A percentile compares a stretch with the other conserved stretches of the same genome.
Evolutionary conservation across 352 stramenopile species (phyloP).

Genomic region (Pythium folliculosum): DNA sequence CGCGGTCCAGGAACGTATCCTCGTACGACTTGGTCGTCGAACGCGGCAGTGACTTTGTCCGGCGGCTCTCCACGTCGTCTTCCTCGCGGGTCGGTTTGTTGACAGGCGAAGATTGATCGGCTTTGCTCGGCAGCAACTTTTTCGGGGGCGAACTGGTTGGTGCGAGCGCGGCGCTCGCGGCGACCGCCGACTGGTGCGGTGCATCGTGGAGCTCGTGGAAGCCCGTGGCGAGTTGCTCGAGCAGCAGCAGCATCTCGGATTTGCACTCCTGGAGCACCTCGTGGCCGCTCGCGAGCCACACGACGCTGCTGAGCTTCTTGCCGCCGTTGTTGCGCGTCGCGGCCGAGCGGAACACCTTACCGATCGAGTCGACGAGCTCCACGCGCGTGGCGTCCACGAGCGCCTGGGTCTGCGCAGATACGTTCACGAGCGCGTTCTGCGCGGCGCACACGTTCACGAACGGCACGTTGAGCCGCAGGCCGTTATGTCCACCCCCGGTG

Average conservation of each 20-base stretch:
- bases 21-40: slow-evolving; percentile 47
- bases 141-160: slow-evolving; percentile 11
- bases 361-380: slow-evolving; percentile 70
- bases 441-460: slow-evolving; percentile 89
- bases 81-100: slow-evolving; percentile 12
- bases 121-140: slow-evolving; percentile 11
- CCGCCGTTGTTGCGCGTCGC: slow-evolving; percentile 16
- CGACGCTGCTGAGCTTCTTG: slow-evolving; percentile 39
- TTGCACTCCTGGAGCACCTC: slow-evolving; percentile 95
- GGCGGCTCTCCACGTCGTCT: slow-evolving; percentile 19
- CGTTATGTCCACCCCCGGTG: slow-evolving; percentile 25
- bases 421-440: slow-evolving; percentile 86
- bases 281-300: slow-evolving; percentile 92
- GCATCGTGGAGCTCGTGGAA: slow-evolving; percentile 92
- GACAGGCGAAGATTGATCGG: not conserved
- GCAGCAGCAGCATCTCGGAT: slow-evolving; percentile 72
- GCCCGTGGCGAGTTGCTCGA: slow-evolving; percentile 94
- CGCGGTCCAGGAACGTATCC: slow-evolving; percentile 87
- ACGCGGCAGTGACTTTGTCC: slow-evolving; percentile 15
- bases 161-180: not conserved
- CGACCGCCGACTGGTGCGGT: slow-evolving; percentile 25
- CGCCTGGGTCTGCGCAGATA: slow-evolving; percentile 71
- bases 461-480: slow-evolving; percentile 60
- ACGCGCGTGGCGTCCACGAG: slow-evolving; percentile 47
- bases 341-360: slow-evolving; percentile 30